Percentiles rank a stretch among this genome's conserved stretches.
Evolutionary conservation across 805 yeast species (phyloP).

Genomic region (Spathaspora arborariae): DNA sequence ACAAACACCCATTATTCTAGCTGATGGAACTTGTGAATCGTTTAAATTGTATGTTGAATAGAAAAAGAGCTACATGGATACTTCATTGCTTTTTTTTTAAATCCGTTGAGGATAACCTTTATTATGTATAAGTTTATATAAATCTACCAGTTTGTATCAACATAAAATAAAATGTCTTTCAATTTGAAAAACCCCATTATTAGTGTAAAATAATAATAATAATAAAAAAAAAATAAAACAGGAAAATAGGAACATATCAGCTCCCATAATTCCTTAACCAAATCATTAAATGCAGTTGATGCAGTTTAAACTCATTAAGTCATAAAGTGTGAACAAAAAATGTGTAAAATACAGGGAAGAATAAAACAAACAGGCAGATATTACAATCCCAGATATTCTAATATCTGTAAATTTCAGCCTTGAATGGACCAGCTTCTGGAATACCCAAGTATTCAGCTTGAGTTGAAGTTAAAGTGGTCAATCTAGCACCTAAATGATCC

Average conservation of each 20-base stretch:
- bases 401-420: conserved; percentile 97
- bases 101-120: conserved; percentile 41
- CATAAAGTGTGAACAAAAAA: conserved; percentile 1
- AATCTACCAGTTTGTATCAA: conserved; percentile 23
- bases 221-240: conserved; percentile 2
- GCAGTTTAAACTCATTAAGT: conserved; percentile 26
- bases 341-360: conserved; percentile 7
- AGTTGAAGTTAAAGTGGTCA: conserved; percentile 67
- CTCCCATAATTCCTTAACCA: conserved; percentile 2
- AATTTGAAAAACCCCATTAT: conserved; percentile 6
- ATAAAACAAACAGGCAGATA: conserved; percentile 13
- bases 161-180: conserved; percentile 12
- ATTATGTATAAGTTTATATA: conserved; percentile 18
- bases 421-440: conserved; percentile 93
- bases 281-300: conserved; percentile 41
- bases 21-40: conserved; percentile 15
- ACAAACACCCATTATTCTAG: conserved; percentile 20
- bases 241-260: neutral
- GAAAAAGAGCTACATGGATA: neutral
- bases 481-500: conserved; percentile 87
- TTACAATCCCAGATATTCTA: conserved; percentile 35
- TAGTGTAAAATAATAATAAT: conserved; percentile 1
- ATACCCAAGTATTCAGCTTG: conserved; percentile 95
- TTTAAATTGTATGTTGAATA: conserved; percentile 4
- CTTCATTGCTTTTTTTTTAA: neutral